Evolutionary conservation across 768 basidiomycete species (phyloP).

Genomic region (Pleurotus djamor): DNA sequence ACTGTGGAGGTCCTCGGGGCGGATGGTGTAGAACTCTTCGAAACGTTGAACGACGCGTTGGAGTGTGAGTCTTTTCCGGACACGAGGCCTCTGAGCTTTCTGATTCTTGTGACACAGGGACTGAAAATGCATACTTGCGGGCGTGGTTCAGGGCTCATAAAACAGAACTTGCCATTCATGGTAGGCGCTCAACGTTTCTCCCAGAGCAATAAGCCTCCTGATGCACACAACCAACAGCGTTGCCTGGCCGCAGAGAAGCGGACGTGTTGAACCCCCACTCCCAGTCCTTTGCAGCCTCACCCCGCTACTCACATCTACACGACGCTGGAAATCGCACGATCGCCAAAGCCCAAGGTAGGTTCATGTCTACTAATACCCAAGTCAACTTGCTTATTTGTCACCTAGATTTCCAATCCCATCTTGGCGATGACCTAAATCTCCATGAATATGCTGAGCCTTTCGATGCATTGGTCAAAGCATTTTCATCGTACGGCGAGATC

Average conservation of each 20-base stretch:
- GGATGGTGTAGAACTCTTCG: slow-evolving; percentile 78
- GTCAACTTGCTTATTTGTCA: too few species aligned
- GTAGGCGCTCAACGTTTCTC: slow-evolving; percentile 23
- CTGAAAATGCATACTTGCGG: slow-evolving; percentile 88
- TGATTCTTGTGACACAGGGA: slow-evolving; percentile 48
- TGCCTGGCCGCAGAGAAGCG: slow-evolving; percentile 57
- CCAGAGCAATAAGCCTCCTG: not conserved
- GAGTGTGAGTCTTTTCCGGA: slow-evolving; percentile 62
- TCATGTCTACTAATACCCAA: not conserved
- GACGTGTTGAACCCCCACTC: slow-evolving; percentile 46
- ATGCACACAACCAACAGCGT: slow-evolving; percentile 26
- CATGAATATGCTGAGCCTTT: slow-evolving; percentile 53
- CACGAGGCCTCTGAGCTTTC: not conserved
- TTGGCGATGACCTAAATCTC: slow-evolving; percentile 23
- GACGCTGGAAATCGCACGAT: slow-evolving; percentile 75
- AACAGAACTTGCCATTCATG: slow-evolving; percentile 38
- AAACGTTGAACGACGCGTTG: slow-evolving; percentile 84
- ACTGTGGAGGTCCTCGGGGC: slow-evolving; percentile 81
- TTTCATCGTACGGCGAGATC: slow-evolving; percentile 68
- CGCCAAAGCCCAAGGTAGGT: slow-evolving; percentile 42
- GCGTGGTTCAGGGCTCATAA: slow-evolving; percentile 76
- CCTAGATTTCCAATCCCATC: slow-evolving; percentile 25
- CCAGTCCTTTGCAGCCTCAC: slow-evolving; percentile 56
- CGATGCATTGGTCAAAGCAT: slow-evolving; percentile 74
- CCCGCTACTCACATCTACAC: slow-evolving; percentile 62